Evolutionary conservation across 331 rosid species (phyloP).

Genomic region (Erythrophleum ivorense): DNA sequence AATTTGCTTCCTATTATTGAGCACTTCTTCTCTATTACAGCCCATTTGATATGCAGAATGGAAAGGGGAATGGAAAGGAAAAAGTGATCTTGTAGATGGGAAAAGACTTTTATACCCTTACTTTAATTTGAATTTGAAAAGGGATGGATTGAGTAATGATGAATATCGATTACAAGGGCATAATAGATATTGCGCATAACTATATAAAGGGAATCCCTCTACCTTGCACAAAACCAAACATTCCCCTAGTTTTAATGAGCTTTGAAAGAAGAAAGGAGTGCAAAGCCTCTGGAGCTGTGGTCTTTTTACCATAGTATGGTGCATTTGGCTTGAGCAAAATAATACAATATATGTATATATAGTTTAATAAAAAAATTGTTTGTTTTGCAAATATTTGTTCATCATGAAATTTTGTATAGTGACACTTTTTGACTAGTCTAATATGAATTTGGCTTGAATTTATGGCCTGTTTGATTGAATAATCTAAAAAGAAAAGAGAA

Average conservation of each 20-base stretch:
- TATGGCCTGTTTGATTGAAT: too few species aligned
- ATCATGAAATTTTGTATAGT: background rate
- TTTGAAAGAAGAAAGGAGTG: constrained; percentile 13
- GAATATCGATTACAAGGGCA: too few species aligned
- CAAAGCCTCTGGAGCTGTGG: constrained; percentile 16
- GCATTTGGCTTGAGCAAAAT: constrained; percentile 28
- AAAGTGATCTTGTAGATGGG: too few species aligned
- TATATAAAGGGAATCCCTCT: too few species aligned
- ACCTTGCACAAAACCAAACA: too few species aligned
- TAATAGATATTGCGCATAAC: too few species aligned
- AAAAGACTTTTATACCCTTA: too few species aligned
- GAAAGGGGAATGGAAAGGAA: too few species aligned
- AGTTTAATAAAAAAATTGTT: background rate
- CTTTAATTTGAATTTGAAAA: too few species aligned
- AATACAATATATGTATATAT: background rate
- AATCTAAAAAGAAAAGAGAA: too few species aligned
- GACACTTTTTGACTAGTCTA: background rate
- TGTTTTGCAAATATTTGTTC: background rate
- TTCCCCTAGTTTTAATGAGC: background rate
- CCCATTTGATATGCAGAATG: too few species aligned
- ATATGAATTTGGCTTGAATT: background rate
- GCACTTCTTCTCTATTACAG: background rate
- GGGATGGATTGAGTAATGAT: too few species aligned
- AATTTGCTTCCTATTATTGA: background rate
- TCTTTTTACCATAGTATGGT: constrained; percentile 8